Conservation (phyloP, 169 alveolate genomes). For the Cryptosporidium ubiquitum region DNA sequence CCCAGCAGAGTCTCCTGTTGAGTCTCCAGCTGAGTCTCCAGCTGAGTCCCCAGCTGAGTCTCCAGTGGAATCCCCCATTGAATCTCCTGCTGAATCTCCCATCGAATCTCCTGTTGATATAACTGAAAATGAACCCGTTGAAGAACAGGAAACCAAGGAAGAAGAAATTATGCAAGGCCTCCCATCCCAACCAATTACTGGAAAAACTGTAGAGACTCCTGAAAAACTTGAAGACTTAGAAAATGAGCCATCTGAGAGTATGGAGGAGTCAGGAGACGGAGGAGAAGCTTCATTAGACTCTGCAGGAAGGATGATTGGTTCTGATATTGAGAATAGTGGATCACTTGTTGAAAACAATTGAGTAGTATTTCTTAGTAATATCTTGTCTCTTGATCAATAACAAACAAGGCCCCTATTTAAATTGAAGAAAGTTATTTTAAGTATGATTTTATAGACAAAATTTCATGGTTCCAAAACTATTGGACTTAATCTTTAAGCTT, state of each 20-base stretch:
- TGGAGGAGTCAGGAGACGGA: not conserved
- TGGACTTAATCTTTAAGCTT: not conserved
- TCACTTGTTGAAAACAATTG: not conserved
- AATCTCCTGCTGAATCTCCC: not conserved
- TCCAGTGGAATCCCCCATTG: not conserved
- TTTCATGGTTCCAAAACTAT: not conserved
- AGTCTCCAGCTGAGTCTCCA: not conserved
- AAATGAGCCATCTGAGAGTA: not conserved
- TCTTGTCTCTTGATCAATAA: not conserved
- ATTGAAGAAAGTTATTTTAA: not conserved
- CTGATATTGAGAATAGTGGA: conserved; percentile 70
- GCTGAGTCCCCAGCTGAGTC: not conserved
- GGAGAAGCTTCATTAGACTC: conserved; percentile 14
- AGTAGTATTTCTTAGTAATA: not conserved
- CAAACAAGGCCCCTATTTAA: not conserved
- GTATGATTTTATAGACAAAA: not conserved
- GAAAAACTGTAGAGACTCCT: not conserved
- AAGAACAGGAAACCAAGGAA: conserved; percentile 1
- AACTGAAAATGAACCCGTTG: not conserved
- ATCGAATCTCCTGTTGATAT: not conserved
- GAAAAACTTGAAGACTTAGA: not conserved
- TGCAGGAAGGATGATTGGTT: conserved; percentile 48
- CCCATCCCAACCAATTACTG: not conserved
- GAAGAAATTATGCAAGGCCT: not conserved
- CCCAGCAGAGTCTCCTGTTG: not conserved